Percentiles rank a stretch among this genome's conserved stretches.
phyloP scores from a whole-genome alignment of 1,284 basidiomycete genomes.

The Rhodotorula sp. region DNA sequence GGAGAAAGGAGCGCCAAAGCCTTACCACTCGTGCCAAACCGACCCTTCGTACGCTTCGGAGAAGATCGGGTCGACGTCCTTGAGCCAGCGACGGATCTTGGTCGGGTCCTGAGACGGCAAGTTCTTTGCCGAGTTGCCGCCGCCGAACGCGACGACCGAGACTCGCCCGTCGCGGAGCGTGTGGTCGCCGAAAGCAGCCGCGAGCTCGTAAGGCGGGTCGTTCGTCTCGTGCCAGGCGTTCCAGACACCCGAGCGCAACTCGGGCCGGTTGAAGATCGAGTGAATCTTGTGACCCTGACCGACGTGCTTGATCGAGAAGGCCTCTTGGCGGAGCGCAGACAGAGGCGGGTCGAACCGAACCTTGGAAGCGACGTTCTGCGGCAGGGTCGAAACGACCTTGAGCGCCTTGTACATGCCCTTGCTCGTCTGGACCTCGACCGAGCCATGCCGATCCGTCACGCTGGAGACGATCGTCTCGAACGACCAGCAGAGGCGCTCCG shows the following conservation, averaged over 20 bases:
- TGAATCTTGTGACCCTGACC: conserved; percentile 7
- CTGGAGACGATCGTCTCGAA: conserved; percentile 5
- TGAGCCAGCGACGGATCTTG: conserved; percentile 12
- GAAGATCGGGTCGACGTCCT: conserved; percentile 3
- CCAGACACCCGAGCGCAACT: conserved; percentile 3
- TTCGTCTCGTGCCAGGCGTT: conserved; percentile 8
- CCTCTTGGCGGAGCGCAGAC: conserved; percentile 5
- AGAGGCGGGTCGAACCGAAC: conserved; percentile 8
- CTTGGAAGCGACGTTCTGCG: conserved; percentile 7
- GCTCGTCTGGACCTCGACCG: conserved; percentile 8
- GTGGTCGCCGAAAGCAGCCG: conserved; percentile 15
- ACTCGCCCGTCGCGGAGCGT: conserved; percentile 7
- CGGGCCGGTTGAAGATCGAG: conserved; percentile 6
- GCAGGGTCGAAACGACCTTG: conserved; percentile 14
- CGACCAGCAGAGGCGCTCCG: conserved; percentile 6
- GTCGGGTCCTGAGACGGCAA: neutral
- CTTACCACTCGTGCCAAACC: conserved; percentile 9
- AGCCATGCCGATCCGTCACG: conserved; percentile 9
- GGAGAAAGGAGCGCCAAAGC: neutral
- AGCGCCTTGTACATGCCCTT: conserved; percentile 13
- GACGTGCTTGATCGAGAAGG: conserved; percentile 8
- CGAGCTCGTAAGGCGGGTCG: conserved; percentile 7
- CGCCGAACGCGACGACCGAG: conserved; percentile 11
- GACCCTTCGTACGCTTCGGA: conserved; percentile 3
- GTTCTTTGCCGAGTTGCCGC: neutral